Evolutionary conservation across 768 basidiomycete genomes (phyloP), one percentile per base, ranked within the genome.

Genomic region (Suillus variegatus): DNA sequence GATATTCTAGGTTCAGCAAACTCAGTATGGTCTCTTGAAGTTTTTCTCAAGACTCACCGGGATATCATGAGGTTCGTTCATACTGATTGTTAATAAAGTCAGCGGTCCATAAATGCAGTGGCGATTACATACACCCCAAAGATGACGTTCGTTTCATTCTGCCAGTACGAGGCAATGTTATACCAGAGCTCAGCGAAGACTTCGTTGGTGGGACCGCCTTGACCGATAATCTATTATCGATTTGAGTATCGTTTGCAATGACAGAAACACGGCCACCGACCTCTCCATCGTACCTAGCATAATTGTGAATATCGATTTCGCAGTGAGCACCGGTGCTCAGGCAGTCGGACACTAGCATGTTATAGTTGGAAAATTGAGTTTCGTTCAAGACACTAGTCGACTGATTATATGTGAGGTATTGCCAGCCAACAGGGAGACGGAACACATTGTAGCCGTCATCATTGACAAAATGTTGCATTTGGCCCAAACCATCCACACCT

Each of bases 51-150:
- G 16, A 67, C 73, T 52, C 32, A 71, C 72, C 6, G 84, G 83
- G 6, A 86, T 72, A 70, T 88, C 85, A 66, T 89, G 87, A 6
- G 87, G 87, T 67, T 88, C 87, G 66, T 88, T 88, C 86, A 88
- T 87, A 36, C 84, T 85, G 46, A 47, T 40, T 51, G 36, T 65
- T 9, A 67, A 16, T 44, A 28, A 40, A 32, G 36, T 32, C 25
- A 55, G 60, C 8, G 12, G 25, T 36, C 13, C 1, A 7, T 52
- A 41, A 36, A 16, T 3, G 57, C 57, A 41, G 18, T 9, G 25
- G 40, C 6, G 18, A 58, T 49, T 5, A 76, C 82, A 63, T 67
- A 84, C 85, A 85, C 66, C 65, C 83, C 85, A 56, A 86, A 86
- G 25, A 85, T 77, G 49, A 86, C 71, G 13, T 76, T 81, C 18